These are phyloP conservation scores for Spinacia oleracea DNA, from an alignment of 179 eudicot genomes.

Conservation along the genomic window DNA sequence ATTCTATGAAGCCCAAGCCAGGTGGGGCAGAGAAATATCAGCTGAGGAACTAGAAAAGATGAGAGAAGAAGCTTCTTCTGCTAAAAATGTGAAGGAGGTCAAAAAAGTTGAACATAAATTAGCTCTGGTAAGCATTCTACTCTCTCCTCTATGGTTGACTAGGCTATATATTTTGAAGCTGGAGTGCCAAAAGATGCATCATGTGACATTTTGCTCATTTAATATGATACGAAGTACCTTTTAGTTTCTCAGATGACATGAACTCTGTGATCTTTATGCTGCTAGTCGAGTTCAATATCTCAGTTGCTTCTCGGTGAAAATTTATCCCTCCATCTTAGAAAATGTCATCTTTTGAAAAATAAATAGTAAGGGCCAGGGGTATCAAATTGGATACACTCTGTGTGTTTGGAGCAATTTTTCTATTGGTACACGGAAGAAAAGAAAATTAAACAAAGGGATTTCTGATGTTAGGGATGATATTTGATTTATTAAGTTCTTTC, in stretches of 20 bases:
- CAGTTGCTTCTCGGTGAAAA: neutral
- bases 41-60: slow-evolving; percentile 68
- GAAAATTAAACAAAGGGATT: neutral
- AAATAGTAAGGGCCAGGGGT: neutral
- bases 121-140: slow-evolving; percentile 56
- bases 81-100: slow-evolving; percentile 54
- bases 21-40: slow-evolving; percentile 85
- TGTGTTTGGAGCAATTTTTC: neutral
- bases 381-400: neutral
- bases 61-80: slow-evolving; percentile 71
- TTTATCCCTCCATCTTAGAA: neutral
- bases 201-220: neutral
- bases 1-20: slow-evolving; percentile 91
- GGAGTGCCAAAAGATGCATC: neutral
- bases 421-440: neutral
- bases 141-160: neutral
- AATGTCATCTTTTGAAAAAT: neutral
- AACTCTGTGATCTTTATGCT: slow-evolving; percentile 8
- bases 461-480: neutral
- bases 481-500: neutral
- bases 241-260: neutral
- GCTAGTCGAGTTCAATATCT: neutral
- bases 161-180: neutral
- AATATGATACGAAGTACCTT: neutral
- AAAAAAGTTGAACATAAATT: slow-evolving; percentile 78